phyloP scores from a whole-genome alignment of 2,329 filamentous ascomycete genomes.

The Colletotrichum incanum region DNA sequence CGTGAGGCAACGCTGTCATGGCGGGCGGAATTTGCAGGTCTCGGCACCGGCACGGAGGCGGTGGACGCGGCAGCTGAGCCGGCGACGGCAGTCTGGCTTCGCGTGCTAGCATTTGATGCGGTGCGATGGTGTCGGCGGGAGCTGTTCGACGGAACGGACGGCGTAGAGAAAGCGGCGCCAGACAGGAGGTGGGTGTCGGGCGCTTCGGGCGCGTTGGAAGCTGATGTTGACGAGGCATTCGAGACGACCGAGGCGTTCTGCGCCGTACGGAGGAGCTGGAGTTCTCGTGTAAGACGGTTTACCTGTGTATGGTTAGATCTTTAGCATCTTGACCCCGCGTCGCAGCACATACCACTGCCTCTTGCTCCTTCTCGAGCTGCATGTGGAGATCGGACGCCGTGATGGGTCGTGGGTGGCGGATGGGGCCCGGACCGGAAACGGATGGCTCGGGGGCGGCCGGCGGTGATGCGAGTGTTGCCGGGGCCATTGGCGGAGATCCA shows the following conservation, averaged over 20 bases:
- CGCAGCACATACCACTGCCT: constrained; percentile 80
- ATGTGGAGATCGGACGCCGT: constrained; percentile 91
- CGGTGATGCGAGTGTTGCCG: constrained; percentile 43
- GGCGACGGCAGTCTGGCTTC: constrained; percentile 65
- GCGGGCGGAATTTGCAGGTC: constrained; percentile 62
- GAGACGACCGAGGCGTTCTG: constrained; percentile 78
- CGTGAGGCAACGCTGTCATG: constrained; percentile 71
- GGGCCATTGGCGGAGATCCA: constrained; percentile 53
- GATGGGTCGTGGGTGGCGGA: constrained; percentile 89
- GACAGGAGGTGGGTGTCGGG: constrained; percentile 69
- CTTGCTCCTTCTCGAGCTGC: constrained; percentile 94
- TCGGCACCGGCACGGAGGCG: constrained; percentile 62
- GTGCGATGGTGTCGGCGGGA: constrained; percentile 71
- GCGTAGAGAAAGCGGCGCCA: constrained; percentile 71
- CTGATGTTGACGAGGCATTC: constrained; percentile 75
- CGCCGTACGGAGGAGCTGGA: constrained; percentile 83
- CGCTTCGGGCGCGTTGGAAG: constrained; percentile 64
- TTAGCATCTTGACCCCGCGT: background rate
- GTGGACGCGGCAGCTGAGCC: constrained; percentile 56
- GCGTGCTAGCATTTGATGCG: constrained; percentile 68
- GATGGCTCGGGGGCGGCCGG: constrained; percentile 49
- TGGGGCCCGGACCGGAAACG: constrained; percentile 76
- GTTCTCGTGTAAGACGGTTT: constrained; percentile 92
- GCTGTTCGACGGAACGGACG: constrained; percentile 67
- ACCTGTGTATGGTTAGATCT: constrained; percentile 68